phyloP scores from a whole-genome alignment of 148 eudicot genomes.

The Rhododendron griersonianum region DNA sequence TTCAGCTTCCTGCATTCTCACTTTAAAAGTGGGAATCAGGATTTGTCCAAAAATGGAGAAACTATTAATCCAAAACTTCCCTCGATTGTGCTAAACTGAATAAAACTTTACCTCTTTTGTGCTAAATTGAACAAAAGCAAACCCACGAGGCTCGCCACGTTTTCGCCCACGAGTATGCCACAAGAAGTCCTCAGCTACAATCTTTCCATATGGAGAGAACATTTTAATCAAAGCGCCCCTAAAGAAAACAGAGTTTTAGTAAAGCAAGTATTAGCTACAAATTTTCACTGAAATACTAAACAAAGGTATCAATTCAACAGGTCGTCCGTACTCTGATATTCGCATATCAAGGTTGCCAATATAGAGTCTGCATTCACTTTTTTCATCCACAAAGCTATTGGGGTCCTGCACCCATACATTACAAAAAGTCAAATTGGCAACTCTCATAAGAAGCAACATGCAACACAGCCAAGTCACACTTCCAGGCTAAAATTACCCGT shows the following conservation, averaged over 20 bases:
- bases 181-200: constrained; percentile 79
- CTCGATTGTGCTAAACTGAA: constrained; percentile 35
- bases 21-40: constrained; percentile 54
- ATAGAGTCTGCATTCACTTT: constrained; percentile 61
- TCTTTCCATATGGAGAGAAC: constrained; percentile 89
- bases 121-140: constrained; percentile 82
- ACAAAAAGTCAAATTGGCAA: not conserved
- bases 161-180: constrained; percentile 91
- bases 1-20: constrained; percentile 98
- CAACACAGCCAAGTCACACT: not conserved
- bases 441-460: not conserved
- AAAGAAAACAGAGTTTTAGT: constrained; percentile 7
- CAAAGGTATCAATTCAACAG: not conserved
- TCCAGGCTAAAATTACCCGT: not conserved
- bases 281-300: not conserved
- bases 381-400: constrained; percentile 37
- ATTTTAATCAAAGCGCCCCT: constrained; percentile 80
- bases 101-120: constrained; percentile 54
- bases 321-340: constrained; percentile 68
- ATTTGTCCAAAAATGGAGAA: not conserved
- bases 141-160: constrained; percentile 96
- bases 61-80: constrained; percentile 28
- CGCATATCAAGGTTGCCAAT: constrained; percentile 87
- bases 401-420: constrained; percentile 36
- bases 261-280: not conserved